Conservation (phyloP, 164 flowering plant species). For the Kalanchoe fedtschenkoi region DNA sequence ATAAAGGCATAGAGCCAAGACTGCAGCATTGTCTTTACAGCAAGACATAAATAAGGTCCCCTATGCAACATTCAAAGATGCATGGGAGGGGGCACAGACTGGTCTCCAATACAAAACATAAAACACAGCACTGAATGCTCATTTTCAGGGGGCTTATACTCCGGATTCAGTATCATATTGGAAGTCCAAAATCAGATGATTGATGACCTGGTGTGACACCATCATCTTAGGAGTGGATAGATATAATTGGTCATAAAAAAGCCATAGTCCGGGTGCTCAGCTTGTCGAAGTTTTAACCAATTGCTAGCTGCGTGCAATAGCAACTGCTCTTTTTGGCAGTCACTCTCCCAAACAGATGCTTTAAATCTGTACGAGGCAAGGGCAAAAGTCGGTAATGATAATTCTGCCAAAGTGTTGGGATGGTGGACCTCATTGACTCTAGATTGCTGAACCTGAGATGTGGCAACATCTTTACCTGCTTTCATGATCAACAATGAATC, state of each 20-base stretch:
- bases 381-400: constrained; percentile 48
- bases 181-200: not conserved
- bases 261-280: constrained; percentile 47
- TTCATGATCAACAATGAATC: not conserved
- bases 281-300: constrained; percentile 45
- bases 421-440: constrained; percentile 13
- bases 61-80: not conserved
- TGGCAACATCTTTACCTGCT: constrained; percentile 18
- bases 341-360: constrained; percentile 36
- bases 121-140: not conserved
- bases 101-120: not conserved
- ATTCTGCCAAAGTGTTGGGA: constrained; percentile 15
- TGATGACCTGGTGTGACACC: not conserved
- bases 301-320: constrained; percentile 41
- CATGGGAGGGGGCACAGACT: not conserved
- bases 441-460: constrained; percentile 10
- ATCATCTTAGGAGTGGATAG: constrained; percentile 13
- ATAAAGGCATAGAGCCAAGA: not conserved
- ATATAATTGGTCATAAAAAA: constrained; percentile 33
- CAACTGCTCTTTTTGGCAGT: constrained; percentile 29
- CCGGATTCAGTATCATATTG: not conserved
- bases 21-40: not conserved
- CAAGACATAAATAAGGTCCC: not conserved
- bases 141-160: not conserved
- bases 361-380: constrained; percentile 53